Evolutionary conservation across 164 flowering plant genomes (phyloP), one percentile per base, ranked within the genome.

Genomic region (Tinospora cordifolia): DNA sequence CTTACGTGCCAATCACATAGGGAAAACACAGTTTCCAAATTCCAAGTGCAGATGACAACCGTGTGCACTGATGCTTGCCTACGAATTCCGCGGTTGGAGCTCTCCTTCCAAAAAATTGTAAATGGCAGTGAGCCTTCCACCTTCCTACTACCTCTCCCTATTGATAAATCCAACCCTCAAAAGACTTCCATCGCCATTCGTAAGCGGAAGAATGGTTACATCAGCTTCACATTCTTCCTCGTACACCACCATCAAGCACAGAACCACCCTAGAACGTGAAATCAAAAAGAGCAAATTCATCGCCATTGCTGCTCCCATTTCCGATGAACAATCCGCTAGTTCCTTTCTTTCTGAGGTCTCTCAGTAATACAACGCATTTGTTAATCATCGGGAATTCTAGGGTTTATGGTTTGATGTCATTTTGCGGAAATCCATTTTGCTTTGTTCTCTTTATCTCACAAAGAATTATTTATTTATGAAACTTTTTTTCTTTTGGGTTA

Each of bases 271-370:
- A 69, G 84, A 89, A 66, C 81, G 75, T 38, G 93, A 87, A 63
- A 92, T 94, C 49, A 94, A 94, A 66, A 84, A 83, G 71, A 94
- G 98, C 88, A 94, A 89, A 77, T 94, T 94, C 86, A 94, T 90
- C 62, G 98, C 93, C 72, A 79, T 94, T 71, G 98, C 99, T 3
- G 89, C 85, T 21, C 85, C 81, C 57, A 71, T 94, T 76, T 77
- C 87, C 74, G 80, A 85, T 75, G 91, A 88, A 22, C 85, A 71
- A 41, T 87, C 91, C 19, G 97, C 94, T 27, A 76, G 75, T 10
- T 79, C 89, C 25, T 90, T 94, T 76, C 92, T 94, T 69, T 72
- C 89, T 65, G 79, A 89, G 92, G 98, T 87, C 27, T 87, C 27
- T 51, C 38, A 14, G 15, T 57, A 51, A 21, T 57, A 39, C 1